Evolutionary conservation across 768 basidiomycete species (phyloP), one percentile per base, ranked within the genome.

Genomic region (Rubroboletus satanas): DNA sequence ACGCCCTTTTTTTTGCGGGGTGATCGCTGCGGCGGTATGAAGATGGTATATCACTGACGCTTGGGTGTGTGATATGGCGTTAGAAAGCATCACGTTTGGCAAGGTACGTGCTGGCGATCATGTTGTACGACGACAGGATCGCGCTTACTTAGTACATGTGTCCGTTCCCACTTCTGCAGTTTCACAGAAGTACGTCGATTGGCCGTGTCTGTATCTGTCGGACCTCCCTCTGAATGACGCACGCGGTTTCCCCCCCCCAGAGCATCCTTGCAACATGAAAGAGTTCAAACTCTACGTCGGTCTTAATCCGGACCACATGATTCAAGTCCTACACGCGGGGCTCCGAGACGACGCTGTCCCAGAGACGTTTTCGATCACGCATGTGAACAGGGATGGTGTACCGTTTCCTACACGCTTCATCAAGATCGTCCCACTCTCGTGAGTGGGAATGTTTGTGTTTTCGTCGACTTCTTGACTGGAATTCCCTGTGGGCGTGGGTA

Each of bases 231-330:
- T 38, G 42, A 55, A 15, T 55, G 46, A 63, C 61, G n/a, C 18
- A 17, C 23, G 8, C 15, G 5, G 1, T 41, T 14, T 28, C 15
- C 5, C 12, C 4, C 26, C 55, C 3, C n/a, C 56, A 91, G 89
- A 79, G 18, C 89, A 91, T 69, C 88, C 88, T 32, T 92, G 90
- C 65, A 90, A 90, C 62, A 84, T 88, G 84, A 89, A 88, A 65
- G 87, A 90, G 52, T 87, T 92, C 75, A 85, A 84, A 66, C 64
- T 91, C 11, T 83, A 80, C 54, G 80, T 84, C 18, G 90, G 89
- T 7, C 71, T 79, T 37, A 76, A 79, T 23, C 77, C 81, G 55
- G 83, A 88, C 60, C 79, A 81, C 62, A 80, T 92, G 81, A 80
- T 75, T 3, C 83, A 90, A 64, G 80, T 87, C 33, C 72, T 91